Base-by-base conservation (phyloP, 768 basidiomycete species). In the Candolleomyces eurysporus region DNA sequence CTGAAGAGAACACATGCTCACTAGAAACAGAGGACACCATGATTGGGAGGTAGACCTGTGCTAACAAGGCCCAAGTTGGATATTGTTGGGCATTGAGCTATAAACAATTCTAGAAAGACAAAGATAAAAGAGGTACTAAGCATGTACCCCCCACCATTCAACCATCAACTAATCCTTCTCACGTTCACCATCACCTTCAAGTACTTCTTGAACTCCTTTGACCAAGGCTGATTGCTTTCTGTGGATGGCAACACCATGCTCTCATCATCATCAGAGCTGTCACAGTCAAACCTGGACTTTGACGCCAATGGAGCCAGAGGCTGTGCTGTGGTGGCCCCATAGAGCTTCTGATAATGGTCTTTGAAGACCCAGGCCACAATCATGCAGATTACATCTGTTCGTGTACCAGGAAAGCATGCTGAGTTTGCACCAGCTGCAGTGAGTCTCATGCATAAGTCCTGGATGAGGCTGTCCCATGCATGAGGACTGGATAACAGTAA, bases 21-120 rank as follows among this genome's bases (percentile, higher is more conserved):
- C 74, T 76, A 2, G 74, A 76, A 3, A 78, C 75, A 8, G 68
- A 74, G 3, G 72, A 72, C 11, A 70, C 74, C 73, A 78, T 78
- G 45, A 80, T 75, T 0, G 73, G 60, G 17, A 80, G 71, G 48
- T 74, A 73, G 55, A 79, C 76, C 13, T 64, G 59, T 9, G 77
- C 75, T n/a, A 80, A 67, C 0, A 73, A 74, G 1, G 71, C 73
- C 75, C 75, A 78, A 1, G 69, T 67, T 5, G 71, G 75, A 62
- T 73, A 22, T 4, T 45, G 57, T 4, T 16, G 45, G 5, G 57
- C 42, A 22, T 58, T 7, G 16, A 16, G 16, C 57, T 58, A 30
- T 8, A 22, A 57, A 57, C n/a, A n/a, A n/a, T n/a, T n/a, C n/a
- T 43, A 17, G 42, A 8, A 43, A 43, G 9, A 43, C 9, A 17